Evolutionary conservation across 2,329 filamentous ascomycete species (phyloP), one percentile per base, ranked within the genome.

Genomic region (Pseudogymnoascus sp.): DNA sequence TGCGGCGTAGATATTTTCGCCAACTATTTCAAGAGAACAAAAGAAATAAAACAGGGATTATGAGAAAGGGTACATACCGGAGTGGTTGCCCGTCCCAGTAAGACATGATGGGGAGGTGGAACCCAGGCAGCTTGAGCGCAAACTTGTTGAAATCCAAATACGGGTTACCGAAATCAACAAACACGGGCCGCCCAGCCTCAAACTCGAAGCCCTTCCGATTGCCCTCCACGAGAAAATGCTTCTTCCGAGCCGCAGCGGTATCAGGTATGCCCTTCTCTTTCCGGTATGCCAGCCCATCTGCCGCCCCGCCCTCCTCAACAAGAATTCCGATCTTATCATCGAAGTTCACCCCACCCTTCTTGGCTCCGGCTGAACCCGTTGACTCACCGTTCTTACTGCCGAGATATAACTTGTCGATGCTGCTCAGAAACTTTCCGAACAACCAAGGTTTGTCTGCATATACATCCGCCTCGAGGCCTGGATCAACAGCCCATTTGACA

Each of bases 401-500:
- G 2, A 92, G 80, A 39, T 86, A 76, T 12, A 96, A 74, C 19
- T 82, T 77, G 69, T 96, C 96, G 71, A 95, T 91, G 1, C 84
- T 88, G 61, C 85, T 88, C 57, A 95, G 72, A 0, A 90, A 85
- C 0, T 90, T 86, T 0, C 92, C 92, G 68, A 94, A 96, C 3
- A 97, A 74, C 68, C 91, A 90, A 0, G 92, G 94, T 66, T 82
- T 78, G 68, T 97, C 92, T 3, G 89, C 88, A 66, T 95, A 92
- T 0, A 89, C 85, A 71, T 99, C 92, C 8, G 91, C 92, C 7
- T 96, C 90, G 0, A 99, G 75, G 0, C 91, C 90, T 0, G 92
- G 92, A 70, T 99, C 92, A 56, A 97, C 87, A 76, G 85, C 89
- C 88, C 89, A 95, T 67, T 89, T 89, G 26, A 95, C 89, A 41